Evolutionary conservation across 768 basidiomycete species (phyloP).

Genomic region (Coprinopsis sp.): DNA sequence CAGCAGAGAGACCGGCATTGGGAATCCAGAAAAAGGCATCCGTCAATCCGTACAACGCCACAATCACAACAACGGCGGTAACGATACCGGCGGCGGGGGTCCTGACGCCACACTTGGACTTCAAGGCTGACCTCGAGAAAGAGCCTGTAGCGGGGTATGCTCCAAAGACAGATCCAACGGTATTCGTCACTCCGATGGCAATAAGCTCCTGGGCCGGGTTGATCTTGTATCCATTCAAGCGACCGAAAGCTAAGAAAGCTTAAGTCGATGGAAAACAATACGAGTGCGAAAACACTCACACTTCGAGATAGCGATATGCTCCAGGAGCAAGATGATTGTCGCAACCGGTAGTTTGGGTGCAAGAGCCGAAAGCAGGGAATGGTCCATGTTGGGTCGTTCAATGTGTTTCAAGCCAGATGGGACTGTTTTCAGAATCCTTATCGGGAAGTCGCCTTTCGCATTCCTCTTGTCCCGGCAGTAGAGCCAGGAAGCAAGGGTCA

Average conservation of each 20-base stretch:
- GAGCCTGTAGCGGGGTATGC: conserved; percentile 98
- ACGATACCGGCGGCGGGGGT: conserved; percentile 88
- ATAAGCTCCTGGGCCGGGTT: conserved; percentile 93
- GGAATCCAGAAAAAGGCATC: conserved; percentile 92
- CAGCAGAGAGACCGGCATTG: conserved; percentile 75
- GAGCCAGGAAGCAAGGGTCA: conserved; percentile 86
- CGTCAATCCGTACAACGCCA: conserved; percentile 92
- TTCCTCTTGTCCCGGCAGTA: conserved; percentile 63
- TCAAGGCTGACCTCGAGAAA: conserved; percentile 96
- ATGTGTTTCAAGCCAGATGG: conserved; percentile 78
- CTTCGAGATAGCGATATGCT: conserved; percentile 97
- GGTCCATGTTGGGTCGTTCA: conserved; percentile 35
- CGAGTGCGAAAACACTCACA: conserved; percentile 43
- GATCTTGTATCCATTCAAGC: conserved; percentile 92
- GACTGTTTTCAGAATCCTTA: conserved; percentile 78
- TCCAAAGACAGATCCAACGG: conserved; percentile 81
- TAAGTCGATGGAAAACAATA: not conserved
- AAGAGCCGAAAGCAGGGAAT: conserved; percentile 57
- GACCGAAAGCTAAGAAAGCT: conserved; percentile 74
- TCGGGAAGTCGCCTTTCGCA: conserved; percentile 66
- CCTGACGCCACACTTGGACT: conserved; percentile 95
- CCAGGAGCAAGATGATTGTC: conserved; percentile 85
- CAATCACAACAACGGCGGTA: conserved; percentile 83
- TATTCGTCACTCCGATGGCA: conserved; percentile 96
- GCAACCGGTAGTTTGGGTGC: conserved; percentile 75